Evolutionary conservation across 1,284 basidiomycete genomes (phyloP).

Genomic region (Cryptococcus sp.): DNA sequence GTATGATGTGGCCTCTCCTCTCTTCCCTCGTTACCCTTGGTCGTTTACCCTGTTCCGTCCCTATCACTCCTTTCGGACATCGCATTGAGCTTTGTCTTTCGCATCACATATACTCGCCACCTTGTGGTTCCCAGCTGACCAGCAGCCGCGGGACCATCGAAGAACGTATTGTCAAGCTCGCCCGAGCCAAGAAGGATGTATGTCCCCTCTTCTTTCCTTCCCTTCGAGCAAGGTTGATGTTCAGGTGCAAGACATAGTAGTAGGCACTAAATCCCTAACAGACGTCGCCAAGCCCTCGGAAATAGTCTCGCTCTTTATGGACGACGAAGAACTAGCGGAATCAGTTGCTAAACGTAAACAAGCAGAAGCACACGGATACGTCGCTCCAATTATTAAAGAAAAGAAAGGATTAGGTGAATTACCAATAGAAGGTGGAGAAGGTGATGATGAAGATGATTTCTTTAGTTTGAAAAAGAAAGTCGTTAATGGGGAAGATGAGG

Average conservation of each 20-base stretch:
- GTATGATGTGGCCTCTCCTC: background rate
- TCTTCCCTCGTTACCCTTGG: too few relatives aligned
- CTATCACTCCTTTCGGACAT: too few relatives aligned
- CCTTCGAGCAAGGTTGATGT: slow-evolving; percentile 9
- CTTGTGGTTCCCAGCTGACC: background rate
- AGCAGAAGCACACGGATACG: slow-evolving; percentile 46
- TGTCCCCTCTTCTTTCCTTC: slow-evolving; percentile 36
- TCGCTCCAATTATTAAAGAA: slow-evolving; percentile 16
- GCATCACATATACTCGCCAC: too few relatives aligned
- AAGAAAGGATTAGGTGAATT: slow-evolving; percentile 33
- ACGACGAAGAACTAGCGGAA: slow-evolving; percentile 65
- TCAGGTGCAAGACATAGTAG: slow-evolving; percentile 97
- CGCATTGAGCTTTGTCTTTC: background rate
- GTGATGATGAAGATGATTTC: slow-evolving; percentile 43
- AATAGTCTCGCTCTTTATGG: slow-evolving; percentile 90
- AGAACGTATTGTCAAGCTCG: slow-evolving; percentile 93
- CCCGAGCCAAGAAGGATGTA: slow-evolving; percentile 92
- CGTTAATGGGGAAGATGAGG: slow-evolving; percentile 30
- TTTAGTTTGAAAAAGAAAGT: slow-evolving; percentile 24
- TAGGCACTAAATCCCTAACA: slow-evolving; percentile 90
- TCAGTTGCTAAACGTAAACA: slow-evolving; percentile 47
- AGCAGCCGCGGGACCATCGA: slow-evolving; percentile 93
- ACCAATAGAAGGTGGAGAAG: slow-evolving; percentile 10
- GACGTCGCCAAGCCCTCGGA: slow-evolving; percentile 93
- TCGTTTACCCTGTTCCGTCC: too few relatives aligned